Percentiles rank a stretch among this genome's conserved stretches.
Conservation (phyloP, 2,329 filamentous ascomycete species). For the Aspergillus bombycis region DNA sequence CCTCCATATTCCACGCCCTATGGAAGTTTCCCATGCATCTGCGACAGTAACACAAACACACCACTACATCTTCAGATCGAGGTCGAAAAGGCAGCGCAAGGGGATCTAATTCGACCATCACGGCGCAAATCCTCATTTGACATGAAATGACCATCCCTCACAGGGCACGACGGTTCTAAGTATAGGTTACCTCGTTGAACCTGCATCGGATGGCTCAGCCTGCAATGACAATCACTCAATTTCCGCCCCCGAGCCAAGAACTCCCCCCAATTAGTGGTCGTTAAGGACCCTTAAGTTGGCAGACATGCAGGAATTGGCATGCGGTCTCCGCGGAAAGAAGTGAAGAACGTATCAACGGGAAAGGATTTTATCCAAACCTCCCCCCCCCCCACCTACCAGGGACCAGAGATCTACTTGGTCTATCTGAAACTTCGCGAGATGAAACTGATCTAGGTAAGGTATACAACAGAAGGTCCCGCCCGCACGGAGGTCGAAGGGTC, state of each 20-base stretch:
- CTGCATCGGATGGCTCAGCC: background rate
- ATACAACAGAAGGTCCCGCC: background rate
- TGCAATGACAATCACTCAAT: background rate
- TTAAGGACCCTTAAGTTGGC: background rate
- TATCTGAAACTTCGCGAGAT: conserved; percentile 4
- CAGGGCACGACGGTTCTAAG: background rate
- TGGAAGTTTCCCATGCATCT: background rate
- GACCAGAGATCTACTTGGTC: background rate
- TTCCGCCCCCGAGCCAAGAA: background rate
- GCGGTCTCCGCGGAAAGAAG: background rate
- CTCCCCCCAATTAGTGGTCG: too few species aligned
- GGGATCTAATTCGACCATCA: background rate
- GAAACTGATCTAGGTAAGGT: conserved; percentile 1
- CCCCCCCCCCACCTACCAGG: background rate
- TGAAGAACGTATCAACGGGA: background rate
- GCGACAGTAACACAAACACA: background rate
- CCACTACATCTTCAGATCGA: background rate
- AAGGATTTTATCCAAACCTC: background rate
- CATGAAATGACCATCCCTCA: background rate
- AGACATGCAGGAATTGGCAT: background rate
- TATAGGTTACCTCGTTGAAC: background rate
- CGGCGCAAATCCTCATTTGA: background rate
- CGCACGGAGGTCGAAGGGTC: background rate
- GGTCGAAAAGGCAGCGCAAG: background rate
- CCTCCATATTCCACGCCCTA: background rate